phyloP scores from a whole-genome alignment of 2,329 filamentous ascomycete species.

The Trichoderma polysporum region DNA sequence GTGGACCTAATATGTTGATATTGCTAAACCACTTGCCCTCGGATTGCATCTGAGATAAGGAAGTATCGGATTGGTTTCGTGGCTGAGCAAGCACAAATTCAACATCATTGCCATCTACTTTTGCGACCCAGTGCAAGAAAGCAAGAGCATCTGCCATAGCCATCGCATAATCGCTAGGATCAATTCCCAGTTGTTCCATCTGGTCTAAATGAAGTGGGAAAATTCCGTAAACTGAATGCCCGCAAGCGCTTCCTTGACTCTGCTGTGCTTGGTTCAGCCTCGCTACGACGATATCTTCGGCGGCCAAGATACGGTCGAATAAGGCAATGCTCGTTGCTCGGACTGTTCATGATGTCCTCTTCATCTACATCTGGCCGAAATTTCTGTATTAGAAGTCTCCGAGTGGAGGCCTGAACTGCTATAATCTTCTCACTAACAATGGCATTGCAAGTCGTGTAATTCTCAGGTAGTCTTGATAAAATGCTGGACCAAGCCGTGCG shows the following conservation, averaged over 20 bases:
- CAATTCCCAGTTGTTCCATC: slow-evolving; percentile 44
- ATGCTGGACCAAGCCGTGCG: slow-evolving; percentile 22
- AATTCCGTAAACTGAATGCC: slow-evolving; percentile 48
- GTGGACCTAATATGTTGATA: slow-evolving; percentile 30
- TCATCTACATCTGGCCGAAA: slow-evolving; percentile 23
- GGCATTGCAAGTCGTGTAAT: slow-evolving; percentile 28
- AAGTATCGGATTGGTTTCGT: background rate
- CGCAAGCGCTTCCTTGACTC: background rate
- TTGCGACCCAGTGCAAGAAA: slow-evolving; percentile 48
- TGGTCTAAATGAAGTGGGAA: slow-evolving; percentile 50
- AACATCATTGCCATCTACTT: slow-evolving; percentile 52
- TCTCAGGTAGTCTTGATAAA: slow-evolving; percentile 25
- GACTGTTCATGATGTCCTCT: slow-evolving; percentile 24
- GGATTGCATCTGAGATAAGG: background rate
- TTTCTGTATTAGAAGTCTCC: slow-evolving; percentile 24
- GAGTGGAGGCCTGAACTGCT: slow-evolving; percentile 22
- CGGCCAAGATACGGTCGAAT: slow-evolving; percentile 50
- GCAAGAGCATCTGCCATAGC: slow-evolving; percentile 52
- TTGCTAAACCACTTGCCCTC: background rate
- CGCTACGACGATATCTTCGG: slow-evolving; percentile 21
- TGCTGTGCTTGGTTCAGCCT: background rate
- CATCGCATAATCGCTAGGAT: slow-evolving; percentile 37
- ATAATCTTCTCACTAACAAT: slow-evolving; percentile 34
- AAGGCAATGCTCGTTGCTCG: slow-evolving; percentile 46
- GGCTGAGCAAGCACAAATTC: slow-evolving; percentile 52